Evolutionary conservation across 2,329 filamentous ascomycete species (phyloP).

Genomic region (Colletotrichum tamarilloi): DNA sequence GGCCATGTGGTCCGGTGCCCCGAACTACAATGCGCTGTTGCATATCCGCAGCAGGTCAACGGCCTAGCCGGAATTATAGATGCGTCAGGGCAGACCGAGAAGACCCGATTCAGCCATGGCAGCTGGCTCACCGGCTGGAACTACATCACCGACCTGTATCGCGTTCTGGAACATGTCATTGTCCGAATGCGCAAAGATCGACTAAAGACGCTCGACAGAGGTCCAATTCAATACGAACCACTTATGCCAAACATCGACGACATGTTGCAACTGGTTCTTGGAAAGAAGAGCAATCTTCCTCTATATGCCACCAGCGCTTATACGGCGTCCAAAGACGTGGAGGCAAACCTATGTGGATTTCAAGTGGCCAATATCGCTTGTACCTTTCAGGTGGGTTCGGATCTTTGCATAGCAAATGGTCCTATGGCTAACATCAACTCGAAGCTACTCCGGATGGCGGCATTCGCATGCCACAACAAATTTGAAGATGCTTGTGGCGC

Average conservation of each 20-base stretch:
- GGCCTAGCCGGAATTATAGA: slow-evolving; percentile 25
- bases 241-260: slow-evolving; percentile 32
- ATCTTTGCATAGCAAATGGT: too few species aligned
- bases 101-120: slow-evolving; percentile 19
- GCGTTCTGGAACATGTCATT: slow-evolving; percentile 63
- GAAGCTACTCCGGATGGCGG: slow-evolving; percentile 34
- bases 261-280: slow-evolving; percentile 23
- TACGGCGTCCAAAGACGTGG: slow-evolving; percentile 28
- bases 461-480: slow-evolving; percentile 34
- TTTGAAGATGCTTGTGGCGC: slow-evolving; percentile 35
- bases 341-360: slow-evolving; percentile 46
- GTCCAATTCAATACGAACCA: slow-evolving; percentile 16
- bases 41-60: slow-evolving; percentile 24
- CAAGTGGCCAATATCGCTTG: slow-evolving; percentile 50
- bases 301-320: slow-evolving; percentile 20
- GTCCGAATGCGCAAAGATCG: slow-evolving; percentile 36
- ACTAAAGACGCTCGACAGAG: slow-evolving; percentile 28
- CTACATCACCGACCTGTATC: slow-evolving; percentile 67
- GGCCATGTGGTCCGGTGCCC: slow-evolving; percentile 39
- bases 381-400: slow-evolving; percentile 42
- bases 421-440: neutral
- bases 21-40: slow-evolving; percentile 35
- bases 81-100: slow-evolving; percentile 6
- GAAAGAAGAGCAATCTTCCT: slow-evolving; percentile 21
- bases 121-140: slow-evolving; percentile 68